These are phyloP conservation scores for Takakia lepidozioides DNA, from an alignment of 225 moss, liverwort and hornwort genomes.

Conservation along the genomic window DNA sequence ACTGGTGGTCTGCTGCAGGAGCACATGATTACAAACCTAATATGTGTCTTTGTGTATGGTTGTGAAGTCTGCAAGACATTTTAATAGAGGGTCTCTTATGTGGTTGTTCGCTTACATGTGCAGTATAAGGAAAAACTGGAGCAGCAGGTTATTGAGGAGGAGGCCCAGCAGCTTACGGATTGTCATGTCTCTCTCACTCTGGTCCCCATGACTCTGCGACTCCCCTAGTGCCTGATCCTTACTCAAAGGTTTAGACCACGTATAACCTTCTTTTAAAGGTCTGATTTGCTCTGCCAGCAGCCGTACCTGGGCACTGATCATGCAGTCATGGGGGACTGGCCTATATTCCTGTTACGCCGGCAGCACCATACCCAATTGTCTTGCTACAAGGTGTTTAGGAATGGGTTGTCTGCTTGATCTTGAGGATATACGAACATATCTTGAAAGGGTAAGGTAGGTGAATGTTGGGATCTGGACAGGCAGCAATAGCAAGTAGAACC, in stretches of 20 bases:
- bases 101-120: not conserved
- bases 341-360: not conserved
- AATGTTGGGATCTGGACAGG: too few species aligned
- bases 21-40: not conserved
- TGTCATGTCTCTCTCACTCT: slow-evolving; percentile 58
- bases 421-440: too few species aligned
- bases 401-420: not conserved
- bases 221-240: too few species aligned
- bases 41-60: not conserved
- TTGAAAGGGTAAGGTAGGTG: too few species aligned
- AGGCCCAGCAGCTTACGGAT: slow-evolving; percentile 60
- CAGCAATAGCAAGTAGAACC: slow-evolving; percentile 50
- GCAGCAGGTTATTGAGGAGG: slow-evolving; percentile 66
- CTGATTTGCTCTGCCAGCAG: not conserved
- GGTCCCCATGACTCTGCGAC: too few species aligned
- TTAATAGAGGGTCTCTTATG: too few species aligned
- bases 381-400: not conserved
- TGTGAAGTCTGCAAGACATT: too few species aligned
- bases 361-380: not conserved
- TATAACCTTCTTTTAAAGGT: too few species aligned
- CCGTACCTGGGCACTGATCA: not conserved
- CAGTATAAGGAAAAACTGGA: slow-evolving; percentile 91
- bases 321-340: not conserved
- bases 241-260: too few species aligned
- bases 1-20: not conserved